phyloP scores from a whole-genome alignment of 495 filamentous ascomycete genomes.

The Podospora anserina region DNA sequence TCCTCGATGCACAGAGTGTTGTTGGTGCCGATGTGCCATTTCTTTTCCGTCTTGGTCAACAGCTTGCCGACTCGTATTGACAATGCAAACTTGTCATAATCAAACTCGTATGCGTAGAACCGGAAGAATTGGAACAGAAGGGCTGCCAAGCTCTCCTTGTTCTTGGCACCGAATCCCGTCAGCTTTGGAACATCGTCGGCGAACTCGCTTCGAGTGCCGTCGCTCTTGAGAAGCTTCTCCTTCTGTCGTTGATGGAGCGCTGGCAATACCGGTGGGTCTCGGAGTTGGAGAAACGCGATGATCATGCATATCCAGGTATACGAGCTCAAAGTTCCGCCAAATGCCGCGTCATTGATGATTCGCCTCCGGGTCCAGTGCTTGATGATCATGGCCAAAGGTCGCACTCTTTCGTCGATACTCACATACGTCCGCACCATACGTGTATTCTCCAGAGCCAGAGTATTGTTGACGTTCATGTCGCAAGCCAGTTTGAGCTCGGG shows the following conservation, averaged over 20 bases:
- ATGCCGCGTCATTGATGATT: constrained; percentile 93
- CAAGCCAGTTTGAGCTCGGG: constrained; percentile 87
- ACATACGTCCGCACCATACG: constrained; percentile 98
- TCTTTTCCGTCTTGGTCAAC: constrained; percentile 81
- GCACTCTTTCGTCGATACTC: constrained; percentile 84
- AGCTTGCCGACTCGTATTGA: constrained; percentile 83
- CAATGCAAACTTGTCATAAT: constrained; percentile 79
- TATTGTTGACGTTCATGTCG: constrained; percentile 99
- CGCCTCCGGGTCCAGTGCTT: constrained; percentile 95
- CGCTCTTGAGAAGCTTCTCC: constrained; percentile 53
- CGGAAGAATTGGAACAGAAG: constrained; percentile 92
- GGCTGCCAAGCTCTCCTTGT: constrained; percentile 77
- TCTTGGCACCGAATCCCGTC: constrained; percentile 68
- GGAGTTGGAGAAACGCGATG: constrained; percentile 89
- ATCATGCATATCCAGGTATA: constrained; percentile 99
- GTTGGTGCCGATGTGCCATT: constrained; percentile 72
- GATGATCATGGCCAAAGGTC: constrained; percentile 89
- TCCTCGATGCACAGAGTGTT: constrained; percentile 93
- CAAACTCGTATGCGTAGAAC: constrained; percentile 87
- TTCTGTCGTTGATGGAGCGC: constrained; percentile 76
- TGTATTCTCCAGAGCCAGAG: constrained; percentile 89
- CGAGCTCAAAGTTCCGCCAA: constrained; percentile 92
- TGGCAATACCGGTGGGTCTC: constrained; percentile 82
- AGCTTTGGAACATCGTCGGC: constrained; percentile 78
- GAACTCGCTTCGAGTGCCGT: constrained; percentile 69